Evolutionary conservation across 345 rosid species (phyloP), one percentile per base, ranked within the genome.

Genomic region (Arabis hirsuta): DNA sequence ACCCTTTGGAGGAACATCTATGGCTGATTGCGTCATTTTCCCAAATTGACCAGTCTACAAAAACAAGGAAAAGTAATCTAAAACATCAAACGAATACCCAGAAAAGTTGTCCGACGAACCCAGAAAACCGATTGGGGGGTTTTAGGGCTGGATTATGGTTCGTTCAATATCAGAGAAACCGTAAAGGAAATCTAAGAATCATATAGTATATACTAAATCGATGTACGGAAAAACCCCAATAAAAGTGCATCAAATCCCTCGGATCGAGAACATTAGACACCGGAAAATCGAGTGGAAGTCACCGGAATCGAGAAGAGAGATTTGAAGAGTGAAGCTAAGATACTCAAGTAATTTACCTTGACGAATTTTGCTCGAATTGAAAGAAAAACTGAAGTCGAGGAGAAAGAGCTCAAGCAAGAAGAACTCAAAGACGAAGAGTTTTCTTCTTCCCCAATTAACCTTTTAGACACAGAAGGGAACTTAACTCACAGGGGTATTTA

Each of bases 1-100:
- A 65, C 96, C 89, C 72, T 83, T 85, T 10, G 77, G 76, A 12
- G 96, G 91, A 55, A 78, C 79, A 55, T 88, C 96, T 31, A 85
- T 8, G 0, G 69, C 71, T 2, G 89, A 77, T 41, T 80, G 82
- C 59, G 96, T 58, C 99, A 95, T 95, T 64, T 41, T 36, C 68
- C 3, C 50, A 29, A 63, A 39, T 32, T 57, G 5, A 36, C 9
- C 5, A 75, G 3, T 76, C 79, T 76, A 57, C 66, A 55, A 55
- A 4, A 55, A 47, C 12, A 54, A 3, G 0, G 5, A 52, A 2
- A 66, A 31, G 54, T n/a, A 42, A n/a, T 14, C 41, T 12, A 22
- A 52, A 52, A 0, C 26, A 60, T 67, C 42, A 42, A 50, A 74
- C 42, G 7, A 32, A 60, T 43, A 67, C 36, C 20, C 66, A 12